Base-by-base conservation (phyloP, 148 eudicot species). In the Fagopyrum esculentum region DNA sequence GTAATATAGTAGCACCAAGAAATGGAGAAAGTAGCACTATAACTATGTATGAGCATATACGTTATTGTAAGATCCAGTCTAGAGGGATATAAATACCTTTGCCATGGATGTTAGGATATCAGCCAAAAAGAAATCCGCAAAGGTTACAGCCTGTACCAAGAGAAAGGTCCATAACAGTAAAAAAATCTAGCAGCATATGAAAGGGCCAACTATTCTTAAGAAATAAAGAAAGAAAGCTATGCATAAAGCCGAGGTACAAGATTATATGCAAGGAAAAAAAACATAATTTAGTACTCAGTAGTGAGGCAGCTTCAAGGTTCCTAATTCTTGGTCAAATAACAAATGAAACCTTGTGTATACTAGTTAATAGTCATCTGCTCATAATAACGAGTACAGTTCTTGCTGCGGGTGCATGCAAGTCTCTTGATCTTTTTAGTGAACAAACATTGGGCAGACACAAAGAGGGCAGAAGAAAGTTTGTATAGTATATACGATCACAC, bases 101-200 rank as follows among this genome's bases (percentile, higher is more conserved):
- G 99, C 86, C 99, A 96, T 96, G 10, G 99, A 96, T 68, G 99
- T 96, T 78, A 96, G 83, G 78, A 92, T 96, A 86, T 96, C 99
- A 82, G 98, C 99, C 90, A 96, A 84, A 79, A 96, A 96, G 84
- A 96, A 96, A 79, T 92, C 99, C 63, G 99, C 85, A 85, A 96
- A 96, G 77, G 98, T 57, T 82, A 96, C 93, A 77, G 99, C 99
- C 99, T 96, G 95, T 78, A 80, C 60, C 40, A 77, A 82, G 78
- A 77, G 73, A 63, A 66, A 63, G 77, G 79, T 43, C 12, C 12
- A 43, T 11, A 63, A 49, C 52, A 49, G 12, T 49, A 9, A 49
- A 49, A 49, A 63, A 63, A 43, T 6, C 11, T 66, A 66, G 64
- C 35, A 59, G 59, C 59, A 54, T 4, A n/a, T 4, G n/a, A 54